Base-by-base conservation (phyloP, 2,329 filamentous ascomycete species). In the Pyrenochaeta sp. region DNA sequence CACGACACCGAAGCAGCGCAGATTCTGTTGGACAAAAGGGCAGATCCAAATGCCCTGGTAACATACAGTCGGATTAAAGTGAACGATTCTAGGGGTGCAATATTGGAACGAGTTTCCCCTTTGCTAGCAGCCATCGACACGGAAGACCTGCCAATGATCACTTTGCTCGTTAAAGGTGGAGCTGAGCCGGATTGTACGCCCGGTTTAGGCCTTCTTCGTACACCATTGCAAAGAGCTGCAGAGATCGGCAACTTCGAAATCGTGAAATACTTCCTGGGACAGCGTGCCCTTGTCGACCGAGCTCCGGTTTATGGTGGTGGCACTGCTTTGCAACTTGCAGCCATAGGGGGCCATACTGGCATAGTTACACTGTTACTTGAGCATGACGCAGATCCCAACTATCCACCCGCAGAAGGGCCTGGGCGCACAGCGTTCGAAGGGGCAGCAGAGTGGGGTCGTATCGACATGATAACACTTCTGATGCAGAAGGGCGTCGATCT, bases 161-260 rank as follows among this genome's bases (percentile, higher is more conserved):
- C 52, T 22, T 5, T 50, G 12, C 47, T 62, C n/a, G 42, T 59
- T 10, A 12, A 52, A 9, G 12, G 28, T 22, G 50, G 55, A 25
- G 55, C 55, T 0, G 50, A 52, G 1, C 32, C 53, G 24, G 50
- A 58, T 22, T n/a, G 53, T 24, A 10, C 19, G 2, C 46, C 44
- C 1, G 36, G 22, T 13, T 36, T 43, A n/a, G 54, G 57, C 2
- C 15, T 60, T 1, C 22, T 47, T 1, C 59, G 58, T 27, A 57
- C 61, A 12, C 61, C 61, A 1, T 24, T 64, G 9, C 58, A 59
- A 34, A 58, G 55, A 49, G 58, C 61, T 5, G 52, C 61, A 0
- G 58, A 64, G 30, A 52, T 59, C 5, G 58, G 52, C 8, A 55
- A 57, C n/a, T 50, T 64, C 24, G 25, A 50, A 2, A 57, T 64